Evolutionary conservation across 2,329 filamentous ascomycete species (phyloP).

Genomic region (Colletotrichum tamarilloi): DNA sequence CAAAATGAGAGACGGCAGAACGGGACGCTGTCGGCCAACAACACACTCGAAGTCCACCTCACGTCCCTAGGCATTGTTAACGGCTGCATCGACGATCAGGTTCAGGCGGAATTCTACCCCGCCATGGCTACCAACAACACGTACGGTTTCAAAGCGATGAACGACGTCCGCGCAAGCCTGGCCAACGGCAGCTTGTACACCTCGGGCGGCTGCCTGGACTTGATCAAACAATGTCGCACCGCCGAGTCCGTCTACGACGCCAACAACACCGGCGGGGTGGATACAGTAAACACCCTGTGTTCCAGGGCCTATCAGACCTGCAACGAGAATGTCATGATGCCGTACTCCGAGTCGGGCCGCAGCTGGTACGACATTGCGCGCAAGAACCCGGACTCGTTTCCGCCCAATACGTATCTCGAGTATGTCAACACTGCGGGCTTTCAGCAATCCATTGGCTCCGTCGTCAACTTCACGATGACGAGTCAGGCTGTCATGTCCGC

Average conservation of each 20-base stretch:
- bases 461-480: slow-evolving; percentile 66
- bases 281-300: slow-evolving; percentile 27
- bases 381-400: slow-evolving; percentile 67
- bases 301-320: slow-evolving; percentile 47
- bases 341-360: slow-evolving; percentile 66
- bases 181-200: slow-evolving; percentile 33
- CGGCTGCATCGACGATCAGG: slow-evolving; percentile 73
- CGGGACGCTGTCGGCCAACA: slow-evolving; percentile 59
- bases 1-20: slow-evolving; percentile 70
- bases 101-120: slow-evolving; percentile 69
- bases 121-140: slow-evolving; percentile 69
- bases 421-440: slow-evolving; percentile 72
- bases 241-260: slow-evolving; percentile 30
- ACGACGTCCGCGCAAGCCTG: slow-evolving; percentile 30
- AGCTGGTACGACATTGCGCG: slow-evolving; percentile 73
- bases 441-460: slow-evolving; percentile 67
- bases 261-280: slow-evolving; percentile 27
- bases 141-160: slow-evolving; percentile 70
- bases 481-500: slow-evolving; percentile 58
- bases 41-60: slow-evolving; percentile 69
- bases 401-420: slow-evolving; percentile 68
- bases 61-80: slow-evolving; percentile 77
- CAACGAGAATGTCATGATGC: slow-evolving; percentile 64
- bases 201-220: slow-evolving; percentile 31
- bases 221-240: slow-evolving; percentile 34